These are phyloP conservation scores for Tulasnella sp. DNA, from an alignment of 768 basidiomycete genomes.

Conservation along the genomic window DNA sequence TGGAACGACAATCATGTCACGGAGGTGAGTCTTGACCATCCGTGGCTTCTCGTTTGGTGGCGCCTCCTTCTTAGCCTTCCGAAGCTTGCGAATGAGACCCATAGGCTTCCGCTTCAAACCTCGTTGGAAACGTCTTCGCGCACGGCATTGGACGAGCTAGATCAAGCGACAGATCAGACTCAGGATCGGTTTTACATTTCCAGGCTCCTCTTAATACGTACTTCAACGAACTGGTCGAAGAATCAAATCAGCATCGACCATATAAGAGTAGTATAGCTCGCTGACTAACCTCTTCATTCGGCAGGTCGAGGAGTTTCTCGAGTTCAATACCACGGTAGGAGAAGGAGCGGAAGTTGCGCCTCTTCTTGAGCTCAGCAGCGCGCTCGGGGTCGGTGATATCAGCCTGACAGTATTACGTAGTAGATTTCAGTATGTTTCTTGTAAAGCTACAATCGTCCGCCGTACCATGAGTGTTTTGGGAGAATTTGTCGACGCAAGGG, in stretches of 20 bases:
- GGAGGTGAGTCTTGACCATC: constrained; percentile 97
- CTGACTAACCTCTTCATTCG: constrained; percentile 83
- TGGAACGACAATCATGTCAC: constrained; percentile 99
- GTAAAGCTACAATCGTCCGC: neutral
- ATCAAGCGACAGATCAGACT: neutral
- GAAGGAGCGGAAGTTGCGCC: constrained; percentile 97
- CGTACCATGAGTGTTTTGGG: constrained; percentile 16
- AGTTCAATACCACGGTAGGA: constrained; percentile 98
- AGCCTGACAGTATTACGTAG: constrained; percentile 49
- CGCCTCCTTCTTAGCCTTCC: constrained; percentile 99
- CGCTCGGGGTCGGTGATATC: constrained; percentile 87
- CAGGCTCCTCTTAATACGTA: neutral
- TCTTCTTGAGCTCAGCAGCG: constrained; percentile 98
- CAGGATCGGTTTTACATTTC: neutral
- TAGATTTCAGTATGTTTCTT: neutral
- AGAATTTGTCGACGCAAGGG: neutral
- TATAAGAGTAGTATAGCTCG: constrained; percentile 44
- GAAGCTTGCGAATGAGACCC: constrained; percentile 98
- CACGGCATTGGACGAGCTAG: constrained; percentile 96
- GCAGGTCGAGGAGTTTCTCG: constrained; percentile 94
- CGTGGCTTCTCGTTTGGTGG: constrained; percentile 98
- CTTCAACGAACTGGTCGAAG: constrained; percentile 16
- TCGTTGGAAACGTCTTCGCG: constrained; percentile 96
- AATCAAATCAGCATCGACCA: constrained; percentile 63
- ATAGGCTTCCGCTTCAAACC: constrained; percentile 98